Evolutionary conservation across 495 filamentous ascomycete species (phyloP), one percentile per base, ranked within the genome.

Genomic region (Lepidopterella palustris): DNA sequence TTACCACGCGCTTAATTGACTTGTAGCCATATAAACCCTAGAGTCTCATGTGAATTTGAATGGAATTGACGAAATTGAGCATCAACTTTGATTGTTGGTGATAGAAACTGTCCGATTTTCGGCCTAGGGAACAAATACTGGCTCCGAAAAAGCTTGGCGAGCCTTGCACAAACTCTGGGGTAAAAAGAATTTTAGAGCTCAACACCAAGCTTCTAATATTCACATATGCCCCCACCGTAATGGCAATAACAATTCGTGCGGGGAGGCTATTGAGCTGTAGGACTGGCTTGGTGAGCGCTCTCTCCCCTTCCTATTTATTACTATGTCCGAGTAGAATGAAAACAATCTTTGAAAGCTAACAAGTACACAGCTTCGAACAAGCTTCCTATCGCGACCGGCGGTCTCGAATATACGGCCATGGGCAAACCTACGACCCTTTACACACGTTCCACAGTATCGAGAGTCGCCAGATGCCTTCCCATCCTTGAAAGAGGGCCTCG

Each of bases 391-490:
- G 1, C 58, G 57, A 21, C 20, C 47, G 18, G 18, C 29, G 25
- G 47, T 53, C 21, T 1, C 45, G 5, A 50, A 57, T 40, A 32
- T 57, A 5, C 26, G 29, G 24, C 27, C 51, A n/a, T 48, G n/a
- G 42, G 31, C 18, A 23, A 28, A 23, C 59, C 15, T 21, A 59
- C 55, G 29, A 48, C 49, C 4, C 53, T 66, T 28, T 52, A 6
- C 21, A 60, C 6, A 25, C 49, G 10, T 4, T 25, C 6, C 50
- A 50, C 9, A 35, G 2, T 20, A 39, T n/a, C 18, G 55, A 58
- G 4, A 29, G 45, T 11, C 3, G 60, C 60, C 27, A n/a, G 73
- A 77, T 52, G 74, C 74, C 56, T 80, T 80, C 63, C 77, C 72
- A 57, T 68, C 68, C 32, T 48, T 72, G 59, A 61, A 63, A 51